These are phyloP conservation scores for Aspergillus heteromorphus DNA, from an alignment of 495 filamentous ascomycete species.

Conservation along the genomic window DNA sequence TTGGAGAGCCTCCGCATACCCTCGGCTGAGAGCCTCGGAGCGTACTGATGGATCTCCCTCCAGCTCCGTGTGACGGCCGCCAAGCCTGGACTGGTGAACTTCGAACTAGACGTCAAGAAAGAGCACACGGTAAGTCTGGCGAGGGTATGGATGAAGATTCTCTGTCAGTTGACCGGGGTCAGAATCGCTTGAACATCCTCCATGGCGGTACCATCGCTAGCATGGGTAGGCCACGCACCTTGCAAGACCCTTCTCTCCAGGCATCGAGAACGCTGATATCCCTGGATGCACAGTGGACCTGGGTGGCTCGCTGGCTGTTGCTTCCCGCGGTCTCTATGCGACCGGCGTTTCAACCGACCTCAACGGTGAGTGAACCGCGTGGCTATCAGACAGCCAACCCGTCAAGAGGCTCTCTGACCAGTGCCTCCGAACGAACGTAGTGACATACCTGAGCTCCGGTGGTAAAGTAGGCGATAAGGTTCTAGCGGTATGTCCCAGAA, in stretches of 20 bases:
- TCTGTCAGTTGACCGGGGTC: background rate
- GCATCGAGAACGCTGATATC: background rate
- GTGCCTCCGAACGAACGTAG: constrained; percentile 34
- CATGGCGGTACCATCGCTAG: constrained; percentile 94
- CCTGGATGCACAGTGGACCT: constrained; percentile 63
- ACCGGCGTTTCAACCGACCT: constrained; percentile 93
- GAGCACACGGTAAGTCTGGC: constrained; percentile 69
- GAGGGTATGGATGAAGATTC: background rate
- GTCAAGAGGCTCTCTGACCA: background rate
- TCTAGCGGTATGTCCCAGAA: constrained; percentile 43
- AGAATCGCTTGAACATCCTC: constrained; percentile 87
- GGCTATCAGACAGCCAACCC: background rate
- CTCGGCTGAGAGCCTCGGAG: background rate
- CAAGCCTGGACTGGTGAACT: constrained; percentile 71
- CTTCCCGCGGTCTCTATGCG: constrained; percentile 78
- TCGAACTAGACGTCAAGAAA: constrained; percentile 79
- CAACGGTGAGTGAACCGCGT: constrained; percentile 54
- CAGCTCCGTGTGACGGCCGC: constrained; percentile 76
- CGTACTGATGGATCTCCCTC: constrained; percentile 8
- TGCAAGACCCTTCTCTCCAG: background rate
- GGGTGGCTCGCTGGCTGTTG: constrained; percentile 88
- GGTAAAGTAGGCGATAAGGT: constrained; percentile 78
- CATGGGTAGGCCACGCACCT: constrained; percentile 53
- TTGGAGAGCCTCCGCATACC: too few species aligned
- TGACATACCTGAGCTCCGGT: constrained; percentile 85